A percentile compares a stretch with the other conserved stretches of the same genome.
Conservation (phyloP, 1,284 basidiomycete genomes). For the Microbotryum lychnidis-dioicae region DNA sequence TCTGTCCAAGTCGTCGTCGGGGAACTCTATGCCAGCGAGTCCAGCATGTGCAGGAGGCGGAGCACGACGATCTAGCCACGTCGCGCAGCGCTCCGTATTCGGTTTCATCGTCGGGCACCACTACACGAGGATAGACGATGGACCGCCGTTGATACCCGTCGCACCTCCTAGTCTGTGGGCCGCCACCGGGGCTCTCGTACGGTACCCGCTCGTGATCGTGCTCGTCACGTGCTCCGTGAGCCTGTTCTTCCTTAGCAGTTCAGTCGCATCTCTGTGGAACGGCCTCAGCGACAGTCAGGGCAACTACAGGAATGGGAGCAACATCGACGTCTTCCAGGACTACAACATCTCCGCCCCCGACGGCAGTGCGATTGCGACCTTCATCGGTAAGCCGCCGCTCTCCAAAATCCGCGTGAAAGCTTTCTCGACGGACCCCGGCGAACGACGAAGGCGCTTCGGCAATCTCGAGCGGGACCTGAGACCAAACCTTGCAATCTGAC, state of each 20-base stretch:
- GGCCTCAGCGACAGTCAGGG: neutral
- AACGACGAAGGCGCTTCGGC: neutral
- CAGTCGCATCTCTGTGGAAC: neutral
- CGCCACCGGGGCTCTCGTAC: neutral
- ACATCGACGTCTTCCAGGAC: constrained; percentile 13
- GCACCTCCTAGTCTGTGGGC: neutral
- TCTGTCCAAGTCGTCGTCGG: no score
- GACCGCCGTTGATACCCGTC: neutral
- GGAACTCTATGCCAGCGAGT: no score
- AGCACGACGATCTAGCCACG: no score
- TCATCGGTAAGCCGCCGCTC: constrained; percentile 8
- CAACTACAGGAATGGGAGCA: constrained; percentile 7
- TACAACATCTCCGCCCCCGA: constrained; percentile 1
- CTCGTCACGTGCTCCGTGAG: neutral
- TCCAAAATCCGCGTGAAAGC: neutral
- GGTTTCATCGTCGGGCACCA: no score
- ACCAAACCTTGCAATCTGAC: neutral
- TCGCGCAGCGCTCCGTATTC: no score
- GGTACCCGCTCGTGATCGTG: neutral
- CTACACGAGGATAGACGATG: neutral
- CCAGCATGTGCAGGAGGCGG: no score
- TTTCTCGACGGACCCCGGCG: no score
- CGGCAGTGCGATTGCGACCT: constrained; percentile 5
- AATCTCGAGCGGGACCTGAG: neutral
- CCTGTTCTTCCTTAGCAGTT: neutral